Base-by-base conservation (phyloP, 2,329 filamentous ascomycete genomes). In the Apiospora aurea region DNA sequence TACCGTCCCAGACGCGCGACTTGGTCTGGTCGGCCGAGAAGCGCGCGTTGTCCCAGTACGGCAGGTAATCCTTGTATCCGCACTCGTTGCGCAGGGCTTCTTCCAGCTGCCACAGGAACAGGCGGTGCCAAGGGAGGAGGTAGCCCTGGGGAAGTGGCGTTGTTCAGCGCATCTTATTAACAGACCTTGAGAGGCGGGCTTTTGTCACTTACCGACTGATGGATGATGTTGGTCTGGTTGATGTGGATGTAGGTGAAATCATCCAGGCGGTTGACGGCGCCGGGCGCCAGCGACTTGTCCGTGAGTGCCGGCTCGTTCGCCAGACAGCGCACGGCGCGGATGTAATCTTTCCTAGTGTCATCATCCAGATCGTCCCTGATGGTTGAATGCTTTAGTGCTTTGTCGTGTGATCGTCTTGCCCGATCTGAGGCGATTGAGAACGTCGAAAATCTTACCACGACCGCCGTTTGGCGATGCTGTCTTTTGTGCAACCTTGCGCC, bases 171-270 rank as follows among this genome's bases (percentile, higher is more conserved):
- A 3, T 26, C 49, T 16, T 13, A 43, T n/a, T 38, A 1, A 21
- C 38, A n/a, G n/a, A 18, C 14, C 11, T 21, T 41, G 41, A 2
- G 2, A 11, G 46, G 24, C n/a, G 11, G 8, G 6, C 11, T 29
- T 21, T 21, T 14, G 13, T 5, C 24, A 57, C 73, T 71, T 67
- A 76, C 73, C 34, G 75, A 76, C 46, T 77, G 71, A 24, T 76
- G 75, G 4, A 75, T 75, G 41, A 75, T 74, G 64, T 76, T 76
- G 1, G 75, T 75, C 46, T 77, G 75, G 71, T 76, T 76, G 41
- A 75, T 76, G 53, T 77, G 73, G 57, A 75, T 76, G 29, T 74
- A 75, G 18, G 73, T 76, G 69, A 77, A 77, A 53, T 77, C 75
- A 66, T 77, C 75, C 2, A 76, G 69, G 4, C 75, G 69, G 43